Percentiles rank a stretch among this genome's conserved stretches.
These are phyloP conservation scores for Capsicum pubescens DNA, from an alignment of 257 asterid species.

Conservation along the genomic window DNA sequence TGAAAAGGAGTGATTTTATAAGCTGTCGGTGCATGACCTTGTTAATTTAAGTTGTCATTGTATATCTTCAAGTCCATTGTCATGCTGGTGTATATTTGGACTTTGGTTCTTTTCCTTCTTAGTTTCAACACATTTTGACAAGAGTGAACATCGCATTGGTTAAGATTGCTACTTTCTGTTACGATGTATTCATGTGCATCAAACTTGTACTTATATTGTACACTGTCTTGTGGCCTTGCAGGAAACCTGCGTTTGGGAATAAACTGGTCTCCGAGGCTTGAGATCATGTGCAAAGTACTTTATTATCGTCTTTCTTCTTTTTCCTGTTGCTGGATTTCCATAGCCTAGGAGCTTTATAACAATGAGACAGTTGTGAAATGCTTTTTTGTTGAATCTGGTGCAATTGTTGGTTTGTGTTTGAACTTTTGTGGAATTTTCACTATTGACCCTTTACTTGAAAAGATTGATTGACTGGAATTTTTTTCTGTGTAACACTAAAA, in stretches of 20 bases:
- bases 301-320: not conserved
- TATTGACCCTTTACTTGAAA: not conserved
- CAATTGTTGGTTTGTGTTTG: not conserved
- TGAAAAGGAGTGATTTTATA: not conserved
- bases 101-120: not conserved
- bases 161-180: not conserved
- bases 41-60: not conserved
- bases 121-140: not conserved
- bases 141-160: not conserved
- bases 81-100: not conserved
- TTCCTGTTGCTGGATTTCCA: constrained; percentile 1
- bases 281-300: constrained; percentile 24
- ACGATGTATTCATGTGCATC: not conserved
- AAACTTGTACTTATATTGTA: not conserved
- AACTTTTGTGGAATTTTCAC: not conserved
- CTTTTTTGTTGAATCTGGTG: constrained; percentile 17
- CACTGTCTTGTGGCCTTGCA: not conserved
- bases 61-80: not conserved
- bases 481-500: not conserved
- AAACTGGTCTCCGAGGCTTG: constrained; percentile 4
- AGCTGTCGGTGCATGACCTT: not conserved
- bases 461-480: not conserved
- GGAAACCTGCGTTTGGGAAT: constrained; percentile 22
- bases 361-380: constrained; percentile 23
- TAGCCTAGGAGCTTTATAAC: constrained; percentile 1